phyloP scores from a whole-genome alignment of 495 filamentous ascomycete species.

The Neurospora terricola region DNA sequence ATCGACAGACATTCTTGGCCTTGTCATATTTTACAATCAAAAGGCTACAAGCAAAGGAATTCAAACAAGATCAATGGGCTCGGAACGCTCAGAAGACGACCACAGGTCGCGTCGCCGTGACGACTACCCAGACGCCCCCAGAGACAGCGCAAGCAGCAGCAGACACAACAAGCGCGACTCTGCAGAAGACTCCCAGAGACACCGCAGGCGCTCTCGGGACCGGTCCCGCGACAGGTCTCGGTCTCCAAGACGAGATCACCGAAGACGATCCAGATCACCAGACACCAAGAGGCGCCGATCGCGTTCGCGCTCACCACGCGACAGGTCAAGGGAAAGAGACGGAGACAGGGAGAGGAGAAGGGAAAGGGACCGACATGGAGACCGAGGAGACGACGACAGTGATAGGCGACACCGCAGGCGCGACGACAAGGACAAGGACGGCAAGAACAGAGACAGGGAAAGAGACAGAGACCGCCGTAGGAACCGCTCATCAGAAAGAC shows the following conservation, averaged over 20 bases:
- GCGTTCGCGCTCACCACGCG: conserved; percentile 8
- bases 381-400: conserved; percentile 3
- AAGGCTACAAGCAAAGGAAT: background rate
- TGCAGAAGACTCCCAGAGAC: conserved; percentile 13
- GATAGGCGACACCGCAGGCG: conserved; percentile 1
- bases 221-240: conserved; percentile 11
- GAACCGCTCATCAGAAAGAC: background rate
- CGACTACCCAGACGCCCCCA: conserved; percentile 3
- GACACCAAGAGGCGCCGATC: conserved; percentile 22
- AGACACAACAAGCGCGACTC: conserved; percentile 3
- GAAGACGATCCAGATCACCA: conserved; percentile 30
- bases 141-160: background rate
- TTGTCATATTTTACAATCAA: background rate
- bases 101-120: conserved; percentile 10
- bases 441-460: conserved; percentile 2
- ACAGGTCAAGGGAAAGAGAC: conserved; percentile 10
- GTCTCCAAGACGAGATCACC: conserved; percentile 20
- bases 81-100: conserved; percentile 4
- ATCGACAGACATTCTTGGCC: too few relatives aligned
- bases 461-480: conserved; percentile 4
- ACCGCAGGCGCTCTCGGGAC: conserved; percentile 10
- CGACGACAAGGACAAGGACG: background rate
- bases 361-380: conserved; percentile 1
- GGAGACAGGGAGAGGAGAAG: conserved; percentile 6
- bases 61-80: conserved; percentile 10